Evolutionary conservation across 2,329 filamentous ascomycete species (phyloP).

Genomic region (Chaetomiaceae sp.): DNA sequence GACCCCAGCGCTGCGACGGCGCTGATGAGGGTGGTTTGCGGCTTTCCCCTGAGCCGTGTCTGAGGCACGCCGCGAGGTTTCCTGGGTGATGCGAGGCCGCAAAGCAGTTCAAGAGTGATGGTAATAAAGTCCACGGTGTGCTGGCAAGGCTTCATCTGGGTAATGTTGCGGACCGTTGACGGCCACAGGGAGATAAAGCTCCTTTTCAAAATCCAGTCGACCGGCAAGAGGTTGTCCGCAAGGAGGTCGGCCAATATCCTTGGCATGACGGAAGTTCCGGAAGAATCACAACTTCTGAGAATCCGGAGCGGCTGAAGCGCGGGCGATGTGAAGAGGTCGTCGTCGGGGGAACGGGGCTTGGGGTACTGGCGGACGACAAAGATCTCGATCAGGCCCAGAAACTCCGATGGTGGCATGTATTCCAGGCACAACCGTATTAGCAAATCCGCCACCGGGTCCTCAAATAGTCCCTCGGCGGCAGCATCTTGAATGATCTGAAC

Average conservation of each 20-base stretch:
- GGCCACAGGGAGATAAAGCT: conserved; percentile 42
- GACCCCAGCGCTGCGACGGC: conserved; percentile 39
- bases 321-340: conserved; percentile 28
- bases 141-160: conserved; percentile 28
- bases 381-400: conserved; percentile 37
- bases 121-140: conserved; percentile 37
- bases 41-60: conserved; percentile 19
- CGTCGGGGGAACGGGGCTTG: conserved; percentile 25
- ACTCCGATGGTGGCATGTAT: conserved; percentile 37
- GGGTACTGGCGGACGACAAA: conserved; percentile 35
- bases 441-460: conserved; percentile 37
- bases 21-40: conserved; percentile 40
- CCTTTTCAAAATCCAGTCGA: conserved; percentile 42
- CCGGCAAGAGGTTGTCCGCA: conserved; percentile 33
- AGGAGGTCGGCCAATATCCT: conserved; percentile 37
- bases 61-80: conserved; percentile 14
- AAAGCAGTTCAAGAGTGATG: conserved; percentile 34
- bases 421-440: conserved; percentile 41
- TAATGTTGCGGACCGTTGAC: conserved; percentile 35
- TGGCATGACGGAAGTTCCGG: conserved; percentile 31
- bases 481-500: conserved; percentile 41
- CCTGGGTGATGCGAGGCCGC: conserved; percentile 14
- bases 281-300: conserved; percentile 10
- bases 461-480: conserved; percentile 40
- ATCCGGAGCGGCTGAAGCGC: conserved; percentile 34